Evolutionary conservation across 2,329 filamentous ascomycete species (phyloP).

Genomic region (Rugonectria rugulosa): DNA sequence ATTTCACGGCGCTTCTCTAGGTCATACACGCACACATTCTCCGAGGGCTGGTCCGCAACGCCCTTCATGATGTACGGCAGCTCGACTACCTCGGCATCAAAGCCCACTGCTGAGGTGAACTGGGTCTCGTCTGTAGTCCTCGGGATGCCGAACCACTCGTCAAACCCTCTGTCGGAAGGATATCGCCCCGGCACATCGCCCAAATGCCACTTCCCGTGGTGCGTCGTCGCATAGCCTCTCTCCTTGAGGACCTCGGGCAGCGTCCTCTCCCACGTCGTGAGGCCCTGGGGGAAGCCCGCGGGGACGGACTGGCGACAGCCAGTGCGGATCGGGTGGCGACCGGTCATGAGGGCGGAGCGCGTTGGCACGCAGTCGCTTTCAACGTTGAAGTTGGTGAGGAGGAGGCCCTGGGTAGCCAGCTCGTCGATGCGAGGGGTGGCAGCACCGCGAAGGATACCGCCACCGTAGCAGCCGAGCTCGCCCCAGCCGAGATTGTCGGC

Average conservation of each 20-base stretch:
- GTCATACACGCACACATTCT: constrained; percentile 44
- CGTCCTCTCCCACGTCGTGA: constrained; percentile 43
- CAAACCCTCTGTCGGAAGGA: constrained; percentile 46
- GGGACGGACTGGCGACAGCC: constrained; percentile 45
- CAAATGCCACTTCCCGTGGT: constrained; percentile 48
- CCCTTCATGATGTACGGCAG: constrained; percentile 46
- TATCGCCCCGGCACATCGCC: constrained; percentile 46
- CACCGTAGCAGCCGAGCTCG: constrained; percentile 46
- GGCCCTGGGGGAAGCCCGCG: constrained; percentile 43
- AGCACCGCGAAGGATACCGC: constrained; percentile 43
- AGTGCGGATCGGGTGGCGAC: constrained; percentile 45
- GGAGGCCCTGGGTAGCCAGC: constrained; percentile 42
- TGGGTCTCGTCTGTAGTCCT: constrained; percentile 47
- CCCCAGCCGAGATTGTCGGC: constrained; percentile 50
- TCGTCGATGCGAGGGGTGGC: constrained; percentile 44
- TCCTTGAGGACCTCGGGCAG: constrained; percentile 42
- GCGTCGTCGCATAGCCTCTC: constrained; percentile 38
- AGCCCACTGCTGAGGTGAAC: constrained; percentile 44
- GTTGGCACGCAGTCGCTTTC: constrained; percentile 48
- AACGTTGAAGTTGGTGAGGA: constrained; percentile 48
- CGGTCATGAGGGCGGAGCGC: constrained; percentile 46
- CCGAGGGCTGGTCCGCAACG: constrained; percentile 32
- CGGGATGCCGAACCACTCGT: constrained; percentile 48
- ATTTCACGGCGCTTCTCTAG: constrained; percentile 41
- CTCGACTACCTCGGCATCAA: constrained; percentile 42